Evolutionary conservation across 192 early-diverging fungal genomes (phyloP).

Genomic region (Paraglomus brasilianum): DNA sequence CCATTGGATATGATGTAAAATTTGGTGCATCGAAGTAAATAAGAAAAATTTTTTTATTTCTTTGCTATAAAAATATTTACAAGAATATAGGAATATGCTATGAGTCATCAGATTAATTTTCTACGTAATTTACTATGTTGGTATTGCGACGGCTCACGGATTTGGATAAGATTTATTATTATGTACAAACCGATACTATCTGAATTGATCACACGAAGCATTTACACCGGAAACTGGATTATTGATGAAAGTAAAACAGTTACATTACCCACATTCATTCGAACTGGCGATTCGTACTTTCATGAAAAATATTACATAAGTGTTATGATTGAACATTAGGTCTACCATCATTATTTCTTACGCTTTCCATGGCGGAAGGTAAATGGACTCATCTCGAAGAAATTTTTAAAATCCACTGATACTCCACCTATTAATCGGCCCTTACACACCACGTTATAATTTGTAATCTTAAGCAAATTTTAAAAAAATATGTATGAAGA

Average conservation of each 20-base stretch:
- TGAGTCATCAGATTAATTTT: no score
- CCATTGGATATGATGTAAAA: no score
- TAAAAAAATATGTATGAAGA: slow-evolving; percentile 1
- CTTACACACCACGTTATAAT: slow-evolving; percentile 3
- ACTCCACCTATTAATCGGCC: not conserved
- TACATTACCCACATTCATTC: not conserved
- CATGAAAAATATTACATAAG: not conserved
- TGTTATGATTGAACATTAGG: not conserved
- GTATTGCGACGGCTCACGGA: no score
- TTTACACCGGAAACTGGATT: not conserved
- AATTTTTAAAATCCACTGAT: not conserved
- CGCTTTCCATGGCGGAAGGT: not conserved
- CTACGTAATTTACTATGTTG: no score
- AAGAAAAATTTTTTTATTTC: no score
- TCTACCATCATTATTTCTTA: not conserved
- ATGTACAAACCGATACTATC: no score
- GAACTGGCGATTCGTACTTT: slow-evolving; percentile 19
- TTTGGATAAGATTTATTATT: no score
- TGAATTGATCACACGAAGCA: not conserved
- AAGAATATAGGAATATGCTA: no score
- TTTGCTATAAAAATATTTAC: no score
- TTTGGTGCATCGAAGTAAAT: no score
- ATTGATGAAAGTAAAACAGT: not conserved
- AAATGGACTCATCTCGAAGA: not conserved
- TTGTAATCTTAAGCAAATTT: not conserved